Conservation (phyloP, 176 grass and related monocot genomes). For the Melocanna baccifera region DNA sequence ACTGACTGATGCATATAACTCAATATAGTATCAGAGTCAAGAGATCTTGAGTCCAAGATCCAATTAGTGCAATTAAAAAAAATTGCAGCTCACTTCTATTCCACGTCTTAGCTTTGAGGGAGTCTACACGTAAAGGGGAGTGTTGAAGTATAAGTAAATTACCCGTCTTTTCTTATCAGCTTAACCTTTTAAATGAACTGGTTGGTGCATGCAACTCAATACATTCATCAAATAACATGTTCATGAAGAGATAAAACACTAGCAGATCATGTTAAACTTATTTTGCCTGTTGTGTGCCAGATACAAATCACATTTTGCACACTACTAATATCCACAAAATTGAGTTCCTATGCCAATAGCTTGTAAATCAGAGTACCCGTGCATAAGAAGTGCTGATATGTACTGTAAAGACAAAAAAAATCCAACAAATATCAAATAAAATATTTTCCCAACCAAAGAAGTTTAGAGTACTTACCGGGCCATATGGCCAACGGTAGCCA, state of each 20-base stretch:
- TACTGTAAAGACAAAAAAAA: neutral
- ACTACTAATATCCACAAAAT: neutral
- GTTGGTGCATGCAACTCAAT: too few relatives aligned
- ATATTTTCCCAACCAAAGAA: slow-evolving; percentile 1
- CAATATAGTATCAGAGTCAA: too few relatives aligned
- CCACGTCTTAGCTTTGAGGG: too few relatives aligned
- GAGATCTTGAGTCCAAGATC: too few relatives aligned
- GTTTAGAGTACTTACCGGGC: slow-evolving; percentile 61
- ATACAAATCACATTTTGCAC: neutral
- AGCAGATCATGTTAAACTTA: neutral
- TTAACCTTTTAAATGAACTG: too few relatives aligned
- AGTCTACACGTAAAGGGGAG: too few relatives aligned
- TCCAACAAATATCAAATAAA: neutral
- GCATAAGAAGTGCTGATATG: neutral
- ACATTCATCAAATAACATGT: neutral
- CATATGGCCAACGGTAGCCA: slow-evolving; percentile 97
- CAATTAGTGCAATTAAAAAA: too few relatives aligned
- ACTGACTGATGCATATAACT: too few relatives aligned
- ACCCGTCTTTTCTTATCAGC: too few relatives aligned
- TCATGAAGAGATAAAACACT: neutral
- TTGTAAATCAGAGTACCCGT: neutral
- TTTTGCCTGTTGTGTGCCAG: neutral
- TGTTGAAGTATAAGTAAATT: too few relatives aligned
- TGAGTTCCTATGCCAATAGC: neutral
- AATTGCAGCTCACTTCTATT: too few relatives aligned